phyloP scores from a whole-genome alignment of 495 filamentous ascomycete species.

The Trichoderma virens region DNA sequence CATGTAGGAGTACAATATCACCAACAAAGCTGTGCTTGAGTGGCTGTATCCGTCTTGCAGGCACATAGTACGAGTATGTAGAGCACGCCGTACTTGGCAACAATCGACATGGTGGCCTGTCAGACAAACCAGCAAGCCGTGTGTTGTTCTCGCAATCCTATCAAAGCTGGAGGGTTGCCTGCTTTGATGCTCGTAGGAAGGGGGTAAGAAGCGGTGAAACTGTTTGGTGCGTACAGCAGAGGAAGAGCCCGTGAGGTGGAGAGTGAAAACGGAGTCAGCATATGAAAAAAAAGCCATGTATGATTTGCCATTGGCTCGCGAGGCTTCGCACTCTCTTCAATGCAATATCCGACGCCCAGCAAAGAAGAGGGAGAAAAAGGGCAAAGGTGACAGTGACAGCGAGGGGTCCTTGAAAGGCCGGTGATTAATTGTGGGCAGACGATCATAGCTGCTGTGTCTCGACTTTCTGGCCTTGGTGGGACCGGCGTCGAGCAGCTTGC shows the following conservation, averaged over 20 bases:
- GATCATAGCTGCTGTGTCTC: background rate
- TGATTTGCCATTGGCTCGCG: background rate
- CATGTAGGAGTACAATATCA: background rate
- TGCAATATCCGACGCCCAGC: background rate
- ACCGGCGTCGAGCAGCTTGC: background rate
- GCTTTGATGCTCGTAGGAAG: background rate
- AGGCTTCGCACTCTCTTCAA: background rate
- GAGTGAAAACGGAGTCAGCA: background rate
- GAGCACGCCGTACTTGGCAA: background rate
- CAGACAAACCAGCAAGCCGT: background rate
- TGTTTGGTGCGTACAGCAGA: background rate
- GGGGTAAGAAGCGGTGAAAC: constrained; percentile 5
- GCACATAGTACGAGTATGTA: background rate
- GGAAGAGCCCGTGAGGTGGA: background rate
- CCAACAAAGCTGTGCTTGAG: background rate
- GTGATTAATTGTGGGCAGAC: background rate
- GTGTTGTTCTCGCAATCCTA: background rate
- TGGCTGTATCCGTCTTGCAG: background rate
- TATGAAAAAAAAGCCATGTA: background rate
- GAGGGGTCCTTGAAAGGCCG: background rate
- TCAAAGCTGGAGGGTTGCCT: background rate
- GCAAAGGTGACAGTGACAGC: background rate
- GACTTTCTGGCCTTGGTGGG: background rate
- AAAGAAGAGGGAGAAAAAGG: background rate
- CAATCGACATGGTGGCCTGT: background rate